Percentiles rank a stretch among this genome's conserved stretches.
phyloP scores from a whole-genome alignment of 2,329 filamentous ascomycete species.

The Beauveria scarabaeidicola region DNA sequence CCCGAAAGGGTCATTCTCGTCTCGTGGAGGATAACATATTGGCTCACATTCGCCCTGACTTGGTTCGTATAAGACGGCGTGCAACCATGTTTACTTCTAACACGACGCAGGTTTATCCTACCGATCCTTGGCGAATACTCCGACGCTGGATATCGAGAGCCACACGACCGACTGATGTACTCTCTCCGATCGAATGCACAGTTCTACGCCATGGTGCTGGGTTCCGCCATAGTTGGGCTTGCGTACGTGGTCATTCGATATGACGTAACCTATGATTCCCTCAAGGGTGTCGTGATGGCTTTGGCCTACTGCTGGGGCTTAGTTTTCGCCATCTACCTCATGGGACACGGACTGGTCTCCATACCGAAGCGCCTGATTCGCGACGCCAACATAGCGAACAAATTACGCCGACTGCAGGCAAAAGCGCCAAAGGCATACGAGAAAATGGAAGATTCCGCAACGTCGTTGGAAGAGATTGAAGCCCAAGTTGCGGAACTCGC shows the following conservation, averaged over 20 bases:
- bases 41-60: conserved; percentile 90
- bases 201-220: conserved; percentile 76
- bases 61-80: conserved; percentile 50
- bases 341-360: conserved; percentile 93
- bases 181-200: conserved; percentile 80
- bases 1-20: conserved; percentile 70
- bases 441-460: conserved; percentile 74
- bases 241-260: conserved; percentile 78
- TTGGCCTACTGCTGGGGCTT: conserved; percentile 91
- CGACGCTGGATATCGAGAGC: conserved; percentile 86
- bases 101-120: conserved; percentile 62
- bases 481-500: conserved; percentile 70
- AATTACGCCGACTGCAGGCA: conserved; percentile 65
- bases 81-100: conserved; percentile 11
- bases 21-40: conserved; percentile 92
- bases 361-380: conserved; percentile 76
- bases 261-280: conserved; percentile 59
- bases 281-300: conserved; percentile 86
- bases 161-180: conserved; percentile 71
- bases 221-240: conserved; percentile 60
- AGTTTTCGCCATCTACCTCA: conserved; percentile 86
- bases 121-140: conserved; percentile 90
- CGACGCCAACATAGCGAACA: conserved; percentile 66
- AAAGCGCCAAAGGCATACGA: conserved; percentile 79
- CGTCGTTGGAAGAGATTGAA: conserved; percentile 73